Base-by-base conservation (phyloP, 2,329 filamentous ascomycete genomes). In the Aureobasidium namibiae region DNA sequence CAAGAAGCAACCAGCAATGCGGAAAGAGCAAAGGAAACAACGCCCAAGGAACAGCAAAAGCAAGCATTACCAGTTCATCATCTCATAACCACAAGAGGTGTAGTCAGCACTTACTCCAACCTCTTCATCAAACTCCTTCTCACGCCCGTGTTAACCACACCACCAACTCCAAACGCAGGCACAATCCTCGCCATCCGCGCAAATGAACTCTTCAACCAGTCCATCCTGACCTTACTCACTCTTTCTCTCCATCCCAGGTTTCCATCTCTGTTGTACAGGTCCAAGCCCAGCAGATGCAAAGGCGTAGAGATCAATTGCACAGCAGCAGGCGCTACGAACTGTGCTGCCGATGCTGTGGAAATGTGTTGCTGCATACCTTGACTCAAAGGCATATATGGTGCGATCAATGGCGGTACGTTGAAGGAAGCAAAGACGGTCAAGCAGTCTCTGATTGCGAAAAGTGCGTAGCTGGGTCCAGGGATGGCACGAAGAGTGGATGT, bases 381-480 rank as follows among this genome's bases (percentile, higher is more conserved):
- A 16, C 62, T 61, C 61, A 68, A 31, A 4, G 74, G 82, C 21
- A 96, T 75, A 6, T 76, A 73, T 0, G 90, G 90, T 0, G 89
- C 89, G 10, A 96, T 78, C 1, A 94, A 69, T 0, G 89, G 83
- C 0, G 92, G 92, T 2, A 96, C 76, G 70, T 96, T 96, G 80
- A 96, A 97, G 13, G 85, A 89, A 4, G 90, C 90, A 72, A 95
- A 95, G 67, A 96, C 91, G 54, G 92, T 96, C 62, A 95, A 76
- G 73, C 87, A 90, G 75, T 96, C 92, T 66, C 92, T 85, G 59
- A 87, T 69, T 3, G 89, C 85, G 77, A 96, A 96, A 60, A 96
- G 82, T 0, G 80, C 76, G 73, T 91, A 94, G 9, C 86, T 89
- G 1, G 87, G 78, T 33, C 84, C 73, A 0, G 89, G 85, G 0